A percentile compares a stretch with the other conserved stretches of the same genome.
phyloP scores from a whole-genome alignment of 2,329 filamentous ascomycete genomes.

The Penicillium sp. region DNA sequence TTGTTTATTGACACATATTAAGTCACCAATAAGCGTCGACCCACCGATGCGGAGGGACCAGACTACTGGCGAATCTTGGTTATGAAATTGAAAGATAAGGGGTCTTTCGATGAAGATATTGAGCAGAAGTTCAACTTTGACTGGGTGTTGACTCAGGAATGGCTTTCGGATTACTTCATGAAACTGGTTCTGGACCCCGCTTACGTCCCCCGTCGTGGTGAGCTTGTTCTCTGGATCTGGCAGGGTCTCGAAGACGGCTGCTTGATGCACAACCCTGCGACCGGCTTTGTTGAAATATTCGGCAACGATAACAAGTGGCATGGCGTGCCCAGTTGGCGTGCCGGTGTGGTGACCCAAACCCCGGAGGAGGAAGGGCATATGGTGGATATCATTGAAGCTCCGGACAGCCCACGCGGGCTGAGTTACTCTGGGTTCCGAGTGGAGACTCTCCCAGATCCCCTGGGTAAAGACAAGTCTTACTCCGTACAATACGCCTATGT shows the following conservation, averaged over 20 bases:
- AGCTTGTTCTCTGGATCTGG: slow-evolving; percentile 48
- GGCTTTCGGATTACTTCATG: slow-evolving; percentile 37
- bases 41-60: slow-evolving; percentile 12
- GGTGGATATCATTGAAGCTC: slow-evolving; percentile 38
- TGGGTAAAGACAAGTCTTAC: slow-evolving; percentile 43
- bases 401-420: slow-evolving; percentile 34
- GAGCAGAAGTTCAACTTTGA: slow-evolving; percentile 47
- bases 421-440: slow-evolving; percentile 50
- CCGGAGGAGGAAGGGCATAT: slow-evolving; percentile 38
- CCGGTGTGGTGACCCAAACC: slow-evolving; percentile 48
- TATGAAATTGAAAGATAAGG: slow-evolving; percentile 39
- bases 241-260: slow-evolving; percentile 27
- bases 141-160: slow-evolving; percentile 46
- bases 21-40: background rate
- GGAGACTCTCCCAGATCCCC: slow-evolving; percentile 48
- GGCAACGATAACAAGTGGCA: slow-evolving; percentile 28
- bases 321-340: slow-evolving; percentile 46
- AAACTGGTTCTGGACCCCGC: slow-evolving; percentile 39
- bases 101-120: slow-evolving; percentile 39
- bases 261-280: slow-evolving; percentile 30
- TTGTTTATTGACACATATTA: background rate
- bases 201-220: slow-evolving; percentile 48
- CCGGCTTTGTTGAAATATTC: slow-evolving; percentile 27
- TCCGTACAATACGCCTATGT: slow-evolving; percentile 51
- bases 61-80: slow-evolving; percentile 28